Base-by-base conservation (phyloP, 192 early-diverging fungal species). In the Funneliformis mosseae region DNA sequence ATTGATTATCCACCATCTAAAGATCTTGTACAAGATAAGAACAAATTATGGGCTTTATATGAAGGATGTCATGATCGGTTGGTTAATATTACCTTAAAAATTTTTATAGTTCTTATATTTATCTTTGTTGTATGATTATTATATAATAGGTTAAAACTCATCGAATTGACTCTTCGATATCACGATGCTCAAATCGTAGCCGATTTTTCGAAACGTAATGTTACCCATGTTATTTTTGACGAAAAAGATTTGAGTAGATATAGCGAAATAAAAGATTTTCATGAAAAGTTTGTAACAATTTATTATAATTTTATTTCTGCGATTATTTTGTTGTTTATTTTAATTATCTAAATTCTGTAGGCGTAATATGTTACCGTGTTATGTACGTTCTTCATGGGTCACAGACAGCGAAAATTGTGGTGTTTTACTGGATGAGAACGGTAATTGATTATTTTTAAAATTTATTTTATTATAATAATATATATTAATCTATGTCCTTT, bases 181-280 rank as follows among this genome's bases (percentile, higher is more conserved):
- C 42, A 78, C 46, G 76, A 63, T 0, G 76, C 64, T n/a, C 62
- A 66, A 33, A 46, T 78, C 46, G 21, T 38, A 18, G 8, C 38
- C 28, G 43, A 66, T 67, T 33, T 27, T 46, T 39, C 28, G 7
- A 23, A 16, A 33, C 18, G 16, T 27, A 62, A 64, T 41, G 23
- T 78, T 5, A 67, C 76, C 4, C 76, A 78, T 38, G 59, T 78
- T 8, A 66, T 78, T 21, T 39, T 76, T 33, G 74, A 60, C 8
- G 21, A 76, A 38, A 33, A 76, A 21, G 71, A 73, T 55, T 73
- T 73, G 28, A 76, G 50, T 50, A n/a, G 55, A 43, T 14, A 61
- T 9, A 76, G 39, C 3, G 55, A 12, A 38, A 23, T n/a, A 59
- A 50, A 76, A 21, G 74, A 61, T 21, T 76, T 76, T 61, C 25